Conservation (phyloP, 1,284 basidiomycete genomes). For the Trametes sp. region DNA sequence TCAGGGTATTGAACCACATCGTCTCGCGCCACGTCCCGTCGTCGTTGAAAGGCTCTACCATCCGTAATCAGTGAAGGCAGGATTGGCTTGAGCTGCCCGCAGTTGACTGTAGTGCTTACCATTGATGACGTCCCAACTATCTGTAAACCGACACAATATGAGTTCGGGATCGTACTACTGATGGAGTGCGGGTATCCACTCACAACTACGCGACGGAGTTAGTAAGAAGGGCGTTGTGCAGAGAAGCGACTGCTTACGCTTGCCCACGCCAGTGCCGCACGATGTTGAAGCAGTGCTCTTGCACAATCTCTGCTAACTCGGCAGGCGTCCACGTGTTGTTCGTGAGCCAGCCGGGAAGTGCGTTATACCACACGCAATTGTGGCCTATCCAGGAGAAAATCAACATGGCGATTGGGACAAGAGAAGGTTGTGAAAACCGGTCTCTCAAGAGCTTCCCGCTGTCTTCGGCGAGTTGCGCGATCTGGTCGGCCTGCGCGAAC, state of each 20-base stretch:
- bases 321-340: slow-evolving; percentile 49
- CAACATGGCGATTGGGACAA: not conserved
- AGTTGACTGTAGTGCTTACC: slow-evolving; percentile 30
- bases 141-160: slow-evolving; percentile 5
- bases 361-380: slow-evolving; percentile 63
- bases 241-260: slow-evolving; percentile 45
- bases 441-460: slow-evolving; percentile 47
- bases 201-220: not conserved
- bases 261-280: slow-evolving; percentile 58
- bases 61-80: no score
- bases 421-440: not conserved
- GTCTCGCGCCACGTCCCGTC: slow-evolving; percentile 58
- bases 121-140: slow-evolving; percentile 49
- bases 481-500: slow-evolving; percentile 51
- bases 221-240: not conserved
- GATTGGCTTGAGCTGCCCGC: not conserved
- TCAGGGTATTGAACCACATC: slow-evolving; percentile 55
- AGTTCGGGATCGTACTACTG: not conserved
- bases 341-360: slow-evolving; percentile 59
- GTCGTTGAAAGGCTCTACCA: slow-evolving; percentile 55
- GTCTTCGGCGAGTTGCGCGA: slow-evolving; percentile 52
- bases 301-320: slow-evolving; percentile 52
- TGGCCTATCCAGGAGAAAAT: slow-evolving; percentile 39
- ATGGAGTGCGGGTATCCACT: not conserved
- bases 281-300: slow-evolving; percentile 54